Evolutionary conservation across 1,284 basidiomycete genomes (phyloP), one percentile per base, ranked within the genome.

Genomic region (Cutaneotrichosporon dermatis): DNA sequence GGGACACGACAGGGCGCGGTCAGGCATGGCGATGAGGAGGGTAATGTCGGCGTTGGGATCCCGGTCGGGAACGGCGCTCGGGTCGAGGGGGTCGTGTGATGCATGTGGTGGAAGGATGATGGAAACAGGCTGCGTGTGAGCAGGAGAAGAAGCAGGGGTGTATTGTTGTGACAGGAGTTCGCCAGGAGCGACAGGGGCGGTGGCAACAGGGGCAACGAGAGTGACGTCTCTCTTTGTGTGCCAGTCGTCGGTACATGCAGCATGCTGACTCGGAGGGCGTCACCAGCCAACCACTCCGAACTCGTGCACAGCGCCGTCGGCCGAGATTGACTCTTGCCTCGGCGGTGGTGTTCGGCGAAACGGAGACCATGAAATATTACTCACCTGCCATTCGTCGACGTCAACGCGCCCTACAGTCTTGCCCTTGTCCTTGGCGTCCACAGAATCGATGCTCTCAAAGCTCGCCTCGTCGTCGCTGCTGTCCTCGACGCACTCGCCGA

Each of bases 141-240:
- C 77, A 92, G 25, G 25, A 25, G 25, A 25, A 25, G 25, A 25
- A 25, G 25, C 25, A 25, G 16, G 45, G 16, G 33, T 46, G 45
- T 25, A 12, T 25, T 9, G 9, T 34, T 10, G 25, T 10, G 44
- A 25, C 25, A 98, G 80, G 88, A 97, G 34, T 79, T 99, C 63
- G 90, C 86, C 55, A 77, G 74, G 36, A 89, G 86, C 45, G 91
- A 94, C 69, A 91, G 94, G 72, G 88, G 94, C 83, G 91, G 92
- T 66, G 91, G 90, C 58, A 89, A 88, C 36, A 77, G 88, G 3
- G 87, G 91, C 80, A 91, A 90, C 79, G 90, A 85, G 25, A 25
- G 25, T 25, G 25, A 25, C 25, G 25, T 25, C 25, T 25, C 25
- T 25, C 25, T 25, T 25, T 25, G 25, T 25, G 25, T 25, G 25